Base-by-base conservation (phyloP, 1,284 basidiomycete genomes). In the Erythrobasidium hasegawianum region DNA sequence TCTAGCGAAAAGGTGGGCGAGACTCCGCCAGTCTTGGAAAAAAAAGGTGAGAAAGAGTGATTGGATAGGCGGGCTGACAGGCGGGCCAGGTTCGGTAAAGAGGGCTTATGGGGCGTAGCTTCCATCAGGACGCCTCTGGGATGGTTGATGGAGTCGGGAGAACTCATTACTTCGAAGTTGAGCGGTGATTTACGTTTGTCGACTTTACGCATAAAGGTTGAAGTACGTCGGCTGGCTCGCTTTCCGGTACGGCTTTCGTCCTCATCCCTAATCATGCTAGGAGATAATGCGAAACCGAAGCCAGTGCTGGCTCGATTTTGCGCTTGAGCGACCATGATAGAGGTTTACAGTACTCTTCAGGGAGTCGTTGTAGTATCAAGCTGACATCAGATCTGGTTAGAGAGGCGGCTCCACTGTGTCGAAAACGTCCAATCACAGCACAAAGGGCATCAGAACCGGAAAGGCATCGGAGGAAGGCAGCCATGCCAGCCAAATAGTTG, bases 221-320 rank as follows among this genome's bases (percentile, higher is more conserved):
- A 47, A 47, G 43, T 47, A 8, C 43, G 16, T 16, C 43, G 43
- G 22, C 43, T 47, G 22, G 43, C 43, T 24, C 43, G 43, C 22
- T 47, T 47, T 5, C n/a, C 43, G 14, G 43, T 5, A 8, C 43
- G 43, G 43, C 43, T 14, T 24, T 47, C 43, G 8, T 24, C 43
- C 16, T 47, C 43, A 47, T 47, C 43, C 43, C 16, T 47, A 18
- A 47, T 47, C 43, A 47, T 47, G 43, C 43, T 47, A 24, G 43
- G 43, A 47, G 43, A 47, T 4, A 47, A 47, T 24, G 43, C 43
- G 22, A 47, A 47, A 24, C 43, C 43, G 43, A 47, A 47, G 14
- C 43, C 43, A 8, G 7, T 8, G 43, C 43, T 47, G 16, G 43
- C 43, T 33, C 33, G 33, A 33, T 33, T 33, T 33, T 33, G 33